Percentiles rank a stretch among this genome's conserved stretches.
These are phyloP conservation scores for Globisporangium yorkense DNA, from an alignment of 352 stramenopile species.

Conservation along the genomic window DNA sequence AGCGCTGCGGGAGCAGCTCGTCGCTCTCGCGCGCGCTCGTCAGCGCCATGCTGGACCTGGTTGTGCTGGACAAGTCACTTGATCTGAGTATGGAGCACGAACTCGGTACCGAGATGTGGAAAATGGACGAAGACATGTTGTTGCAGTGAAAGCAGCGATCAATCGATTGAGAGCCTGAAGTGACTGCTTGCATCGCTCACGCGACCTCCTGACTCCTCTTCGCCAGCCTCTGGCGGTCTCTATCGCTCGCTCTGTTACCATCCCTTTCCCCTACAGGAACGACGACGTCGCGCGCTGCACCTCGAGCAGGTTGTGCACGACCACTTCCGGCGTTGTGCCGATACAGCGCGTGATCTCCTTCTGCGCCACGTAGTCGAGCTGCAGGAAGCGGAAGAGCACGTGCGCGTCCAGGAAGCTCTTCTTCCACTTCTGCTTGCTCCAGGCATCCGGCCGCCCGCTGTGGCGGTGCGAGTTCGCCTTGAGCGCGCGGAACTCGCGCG, in stretches of 20 bases:
- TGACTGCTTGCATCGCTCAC: too few relatives aligned
- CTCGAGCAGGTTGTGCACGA: constrained; percentile 86
- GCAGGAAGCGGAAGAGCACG: constrained; percentile 76
- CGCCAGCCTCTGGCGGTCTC: too few relatives aligned
- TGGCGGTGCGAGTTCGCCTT: constrained; percentile 60
- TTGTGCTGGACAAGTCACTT: too few relatives aligned
- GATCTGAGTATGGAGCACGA: too few relatives aligned
- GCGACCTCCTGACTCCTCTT: too few relatives aligned
- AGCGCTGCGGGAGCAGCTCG: constrained; percentile 28
- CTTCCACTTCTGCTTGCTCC: constrained; percentile 88
- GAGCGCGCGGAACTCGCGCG: constrained; percentile 76
- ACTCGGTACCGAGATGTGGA: too few relatives aligned
- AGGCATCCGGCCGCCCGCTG: constrained; percentile 64
- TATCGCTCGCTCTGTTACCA: too few relatives aligned
- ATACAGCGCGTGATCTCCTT: constrained; percentile 87
- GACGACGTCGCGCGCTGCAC: constrained; percentile 63
- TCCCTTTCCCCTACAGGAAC: constrained; percentile 45
- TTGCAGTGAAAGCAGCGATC: too few relatives aligned
- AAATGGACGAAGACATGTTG: too few relatives aligned
- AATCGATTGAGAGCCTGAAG: too few relatives aligned
- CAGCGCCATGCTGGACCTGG: too few relatives aligned
- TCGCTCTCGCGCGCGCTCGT: background rate
- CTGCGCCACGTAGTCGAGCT: constrained; percentile 83
- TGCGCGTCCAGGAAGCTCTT: constrained; percentile 83
- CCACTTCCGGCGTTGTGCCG: constrained; percentile 83